A percentile compares a stretch with the other conserved stretches of the same genome.
Evolutionary conservation across 805 yeast species (phyloP).

Genomic region (Candida quercuum): DNA sequence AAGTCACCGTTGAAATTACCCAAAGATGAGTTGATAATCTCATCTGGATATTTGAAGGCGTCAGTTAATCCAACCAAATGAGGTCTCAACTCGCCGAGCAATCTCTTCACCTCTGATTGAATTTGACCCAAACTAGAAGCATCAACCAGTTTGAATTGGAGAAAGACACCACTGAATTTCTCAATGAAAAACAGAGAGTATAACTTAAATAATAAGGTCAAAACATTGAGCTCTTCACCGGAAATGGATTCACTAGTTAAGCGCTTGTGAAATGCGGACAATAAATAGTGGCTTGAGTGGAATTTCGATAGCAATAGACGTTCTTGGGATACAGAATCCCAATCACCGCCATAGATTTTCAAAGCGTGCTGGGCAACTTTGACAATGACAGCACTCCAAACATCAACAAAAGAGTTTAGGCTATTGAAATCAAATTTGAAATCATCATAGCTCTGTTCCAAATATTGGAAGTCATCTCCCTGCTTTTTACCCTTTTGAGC

Average conservation of each 20-base stretch:
- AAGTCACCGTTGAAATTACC: slow-evolving; percentile 81
- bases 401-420: slow-evolving; percentile 16
- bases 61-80: slow-evolving; percentile 78
- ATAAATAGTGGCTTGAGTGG: slow-evolving; percentile 34
- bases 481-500: slow-evolving; percentile 29
- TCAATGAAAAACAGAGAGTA: slow-evolving; percentile 67
- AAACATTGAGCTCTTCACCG: slow-evolving; percentile 36
- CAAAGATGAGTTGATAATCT: slow-evolving; percentile 73
- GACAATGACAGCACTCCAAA: slow-evolving; percentile 32
- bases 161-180: slow-evolving; percentile 63
- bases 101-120: slow-evolving; percentile 37
- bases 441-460: slow-evolving; percentile 25
- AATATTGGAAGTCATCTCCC: slow-evolving; percentile 25
- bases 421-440: slow-evolving; percentile 19
- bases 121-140: slow-evolving; percentile 40
- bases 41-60: slow-evolving; percentile 77
- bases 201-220: slow-evolving; percentile 51
- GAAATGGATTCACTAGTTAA: slow-evolving; percentile 15
- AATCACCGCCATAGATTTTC: slow-evolving; percentile 25
- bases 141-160: slow-evolving; percentile 54
- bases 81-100: slow-evolving; percentile 51
- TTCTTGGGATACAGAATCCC: slow-evolving; percentile 33
- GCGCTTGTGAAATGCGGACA: slow-evolving; percentile 27
- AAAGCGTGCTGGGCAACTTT: slow-evolving; percentile 26
- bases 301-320: slow-evolving; percentile 34